Percentiles rank a stretch among this genome's conserved stretches.
Conservation (phyloP, 176 grass and related monocot species). For the Cymbopogon citratus region DNA sequence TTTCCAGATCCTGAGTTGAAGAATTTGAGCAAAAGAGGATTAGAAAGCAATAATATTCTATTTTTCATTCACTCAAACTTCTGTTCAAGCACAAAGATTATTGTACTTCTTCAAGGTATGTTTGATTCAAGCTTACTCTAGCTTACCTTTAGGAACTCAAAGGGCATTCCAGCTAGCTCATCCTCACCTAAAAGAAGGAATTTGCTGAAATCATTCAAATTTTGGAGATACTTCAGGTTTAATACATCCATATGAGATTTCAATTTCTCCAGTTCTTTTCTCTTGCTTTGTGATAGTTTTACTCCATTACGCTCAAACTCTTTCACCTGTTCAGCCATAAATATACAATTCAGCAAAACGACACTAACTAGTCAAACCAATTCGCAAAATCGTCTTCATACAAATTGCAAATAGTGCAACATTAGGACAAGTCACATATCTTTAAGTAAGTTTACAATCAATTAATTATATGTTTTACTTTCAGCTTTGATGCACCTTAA, state of each 20-base stretch:
- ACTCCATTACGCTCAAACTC: slow-evolving; percentile 87
- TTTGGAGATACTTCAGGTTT: slow-evolving; percentile 78
- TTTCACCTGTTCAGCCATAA: slow-evolving; percentile 76
- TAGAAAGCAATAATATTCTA: not conserved
- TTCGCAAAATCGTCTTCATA: not conserved
- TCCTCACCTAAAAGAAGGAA: slow-evolving; percentile 63
- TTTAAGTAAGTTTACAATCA: not conserved
- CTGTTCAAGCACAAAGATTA: slow-evolving; percentile 19
- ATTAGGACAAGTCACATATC: not conserved
- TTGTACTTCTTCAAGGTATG: slow-evolving; percentile 3
- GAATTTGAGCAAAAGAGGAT: slow-evolving; percentile 19
- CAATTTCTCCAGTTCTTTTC: slow-evolving; percentile 75
- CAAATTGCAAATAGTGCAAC: not conserved
- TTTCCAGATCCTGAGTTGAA: slow-evolving; percentile 73
- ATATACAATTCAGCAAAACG: slow-evolving; percentile 37
- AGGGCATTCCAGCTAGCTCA: slow-evolving; percentile 81
- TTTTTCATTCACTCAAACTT: slow-evolving; percentile 15
- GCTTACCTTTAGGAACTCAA: slow-evolving; percentile 77
- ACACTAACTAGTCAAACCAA: slow-evolving; percentile 8
- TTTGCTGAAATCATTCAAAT: slow-evolving; percentile 59
- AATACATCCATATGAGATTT: slow-evolving; percentile 65
- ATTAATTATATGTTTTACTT: not conserved
- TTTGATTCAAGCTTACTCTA: slow-evolving; percentile 21
- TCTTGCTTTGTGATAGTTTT: slow-evolving; percentile 67
- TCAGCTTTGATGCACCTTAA: not conserved